Evolutionary conservation across 148 eudicot genomes (phyloP).

Genomic region (Pharnaceum exiguum): DNA sequence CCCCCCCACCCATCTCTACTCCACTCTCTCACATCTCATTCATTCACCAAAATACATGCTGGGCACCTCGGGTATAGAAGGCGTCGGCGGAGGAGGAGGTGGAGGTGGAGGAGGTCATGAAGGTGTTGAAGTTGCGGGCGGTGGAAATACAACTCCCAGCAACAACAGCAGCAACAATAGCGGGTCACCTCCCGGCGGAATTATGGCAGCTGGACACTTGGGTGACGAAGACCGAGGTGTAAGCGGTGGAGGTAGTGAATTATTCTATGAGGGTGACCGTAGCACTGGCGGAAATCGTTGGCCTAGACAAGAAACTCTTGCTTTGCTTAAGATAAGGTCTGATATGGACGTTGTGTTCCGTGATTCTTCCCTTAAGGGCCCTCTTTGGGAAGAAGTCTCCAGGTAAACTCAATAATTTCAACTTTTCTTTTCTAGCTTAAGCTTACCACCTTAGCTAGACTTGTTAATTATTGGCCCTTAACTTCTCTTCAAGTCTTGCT

Average conservation of each 20-base stretch:
- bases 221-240: slow-evolving; percentile 20
- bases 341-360: slow-evolving; percentile 91
- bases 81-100: slow-evolving; percentile 29
- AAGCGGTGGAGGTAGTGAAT: slow-evolving; percentile 15
- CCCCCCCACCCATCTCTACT: not conserved
- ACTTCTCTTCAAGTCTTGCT: too few relatives aligned
- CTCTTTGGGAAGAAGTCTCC: slow-evolving; percentile 93
- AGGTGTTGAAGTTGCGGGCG: slow-evolving; percentile 9
- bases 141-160: not conserved
- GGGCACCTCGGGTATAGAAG: slow-evolving; percentile 35
- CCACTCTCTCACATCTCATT: not conserved
- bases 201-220: slow-evolving; percentile 5
- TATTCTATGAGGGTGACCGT: slow-evolving; percentile 33
- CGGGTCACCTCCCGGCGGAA: slow-evolving; percentile 9
- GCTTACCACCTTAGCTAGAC: not conserved
- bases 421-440: not conserved
- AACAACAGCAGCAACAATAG: not conserved
- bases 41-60: slow-evolving; percentile 28
- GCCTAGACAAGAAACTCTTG: slow-evolving; percentile 90
- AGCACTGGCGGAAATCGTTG: slow-evolving; percentile 76
- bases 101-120: slow-evolving; percentile 16
- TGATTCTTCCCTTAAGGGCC: slow-evolving; percentile 91
- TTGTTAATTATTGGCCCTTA: too few relatives aligned
- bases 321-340: slow-evolving; percentile 68
- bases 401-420: slow-evolving; percentile 39